A percentile compares a stretch with the other conserved stretches of the same genome.
phyloP scores from a whole-genome alignment of 2,329 filamentous ascomycete species.

The Annulohypoxylon truncatum region DNA sequence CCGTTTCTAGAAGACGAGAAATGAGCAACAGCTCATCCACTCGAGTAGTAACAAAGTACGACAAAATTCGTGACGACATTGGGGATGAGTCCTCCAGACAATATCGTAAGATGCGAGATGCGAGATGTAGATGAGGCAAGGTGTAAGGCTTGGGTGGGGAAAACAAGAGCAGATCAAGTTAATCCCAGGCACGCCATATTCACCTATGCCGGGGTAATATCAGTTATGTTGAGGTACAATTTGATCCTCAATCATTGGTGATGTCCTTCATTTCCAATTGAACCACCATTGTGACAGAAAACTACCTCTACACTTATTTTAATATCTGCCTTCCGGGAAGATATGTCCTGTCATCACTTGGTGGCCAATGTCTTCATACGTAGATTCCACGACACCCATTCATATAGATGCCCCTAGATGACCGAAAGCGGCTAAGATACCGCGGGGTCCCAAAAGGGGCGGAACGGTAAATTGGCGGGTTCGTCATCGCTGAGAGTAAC shows the following conservation, averaged over 20 bases:
- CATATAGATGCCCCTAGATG: slow-evolving; percentile 14
- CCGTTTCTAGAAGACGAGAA: slow-evolving; percentile 17
- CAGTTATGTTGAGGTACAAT: slow-evolving; percentile 24
- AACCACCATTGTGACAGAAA: slow-evolving; percentile 28
- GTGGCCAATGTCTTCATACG: slow-evolving; percentile 22
- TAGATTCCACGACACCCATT: slow-evolving; percentile 24
- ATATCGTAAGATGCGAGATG: slow-evolving; percentile 24
- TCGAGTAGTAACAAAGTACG: slow-evolving; percentile 22
- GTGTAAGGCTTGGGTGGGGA: slow-evolving; percentile 21
- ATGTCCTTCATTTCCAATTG: slow-evolving; percentile 18
- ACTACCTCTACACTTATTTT: slow-evolving; percentile 20
- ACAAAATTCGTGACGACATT: slow-evolving; percentile 29
- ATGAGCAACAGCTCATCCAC: slow-evolving; percentile 21
- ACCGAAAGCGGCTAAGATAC: slow-evolving; percentile 2
- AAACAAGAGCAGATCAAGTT: slow-evolving; percentile 4
- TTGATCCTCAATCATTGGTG: slow-evolving; percentile 14
- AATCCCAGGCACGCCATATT: slow-evolving; percentile 21
- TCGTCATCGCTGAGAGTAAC: slow-evolving; percentile 19
- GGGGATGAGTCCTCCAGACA: slow-evolving; percentile 21
- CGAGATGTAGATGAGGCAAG: slow-evolving; percentile 20
- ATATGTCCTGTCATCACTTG: slow-evolving; percentile 27
- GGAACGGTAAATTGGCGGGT: slow-evolving; percentile 13
- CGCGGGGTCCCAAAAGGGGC: slow-evolving; percentile 15
- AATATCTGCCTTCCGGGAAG: slow-evolving; percentile 24
- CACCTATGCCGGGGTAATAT: slow-evolving; percentile 16